Evolutionary conservation across 441 rosid genomes (phyloP).

Genomic region (Kokia cookei): DNA sequence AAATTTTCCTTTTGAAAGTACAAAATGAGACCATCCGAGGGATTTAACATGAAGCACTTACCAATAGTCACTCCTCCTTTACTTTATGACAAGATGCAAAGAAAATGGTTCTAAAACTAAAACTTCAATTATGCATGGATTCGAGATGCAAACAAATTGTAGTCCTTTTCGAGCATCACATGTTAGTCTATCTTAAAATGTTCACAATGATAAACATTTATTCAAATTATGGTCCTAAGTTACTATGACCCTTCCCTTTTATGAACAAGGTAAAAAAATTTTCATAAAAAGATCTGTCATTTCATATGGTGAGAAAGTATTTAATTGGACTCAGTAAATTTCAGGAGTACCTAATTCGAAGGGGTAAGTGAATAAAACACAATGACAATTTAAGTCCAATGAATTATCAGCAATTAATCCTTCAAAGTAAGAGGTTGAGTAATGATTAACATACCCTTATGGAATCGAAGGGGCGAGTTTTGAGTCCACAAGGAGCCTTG

Average conservation of each 20-base stretch:
- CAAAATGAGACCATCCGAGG: not conserved
- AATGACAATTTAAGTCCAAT: not conserved
- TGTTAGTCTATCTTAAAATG: not conserved
- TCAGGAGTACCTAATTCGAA: not conserved
- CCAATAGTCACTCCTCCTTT: not conserved
- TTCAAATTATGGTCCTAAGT: not conserved
- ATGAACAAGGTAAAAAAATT: not conserved
- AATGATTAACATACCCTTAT: slow-evolving; percentile 57
- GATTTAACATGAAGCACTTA: not conserved
- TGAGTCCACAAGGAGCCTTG: slow-evolving; percentile 85
- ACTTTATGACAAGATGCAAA: not conserved
- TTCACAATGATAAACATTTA: not conserved
- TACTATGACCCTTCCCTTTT: not conserved
- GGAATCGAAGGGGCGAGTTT: slow-evolving; percentile 91
- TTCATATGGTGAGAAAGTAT: not conserved
- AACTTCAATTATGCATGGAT: not conserved
- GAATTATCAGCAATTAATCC: not conserved
- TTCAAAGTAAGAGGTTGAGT: not conserved
- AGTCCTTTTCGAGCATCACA: not conserved
- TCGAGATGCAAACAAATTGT: not conserved
- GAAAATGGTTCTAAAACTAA: not conserved
- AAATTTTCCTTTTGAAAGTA: not conserved
- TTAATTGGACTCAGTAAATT: not conserved
- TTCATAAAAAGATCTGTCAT: not conserved
- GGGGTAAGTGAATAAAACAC: too few species aligned